Evolutionary conservation across 163 green algal species (phyloP), one percentile per base, ranked within the genome.

Genomic region (Volvox carteri): DNA sequence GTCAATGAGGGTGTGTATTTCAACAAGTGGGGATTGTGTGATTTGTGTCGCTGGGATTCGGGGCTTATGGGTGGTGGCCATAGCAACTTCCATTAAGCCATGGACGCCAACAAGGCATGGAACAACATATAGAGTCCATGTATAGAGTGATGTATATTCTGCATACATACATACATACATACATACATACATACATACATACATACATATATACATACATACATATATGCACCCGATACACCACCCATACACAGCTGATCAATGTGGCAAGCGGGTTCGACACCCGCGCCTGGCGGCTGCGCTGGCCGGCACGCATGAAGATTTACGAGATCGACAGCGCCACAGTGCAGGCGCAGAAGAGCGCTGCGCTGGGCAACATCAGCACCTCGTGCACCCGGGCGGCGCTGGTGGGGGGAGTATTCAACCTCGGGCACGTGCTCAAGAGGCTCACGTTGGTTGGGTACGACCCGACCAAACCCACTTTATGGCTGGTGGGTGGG

Each of bases 201-300:
- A n/a, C n/a, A n/a, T n/a, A n/a, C n/a, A n/a, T n/a, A n/a, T n/a
- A n/a, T n/a, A n/a, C n/a, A n/a, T n/a, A n/a, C n/a, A n/a, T n/a
- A n/a, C n/a, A n/a, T n/a, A n/a, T n/a, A n/a, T n/a, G n/a, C n/a
- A n/a, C n/a, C n/a, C n/a, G n/a, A n/a, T n/a, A n/a, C n/a, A n/a
- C n/a, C n/a, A n/a, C n/a, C n/a, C n/a, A 37, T 35, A 4, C 23
- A 16, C 86, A 90, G 86, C 58, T 90, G 7, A 85, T 90, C 67
- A 86, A 86, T 44, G 67, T 86, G 44, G 86, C 86, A 1, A 77
- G 42, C 8, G 86, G 86, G 14, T 90, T 84, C 39, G 86, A 90
- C 50, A 90, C 86, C 0, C 86, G 86, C 41, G 62, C 86, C 28
- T 90, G 86, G 86, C 76, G 86, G 54, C 84, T 89, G 44, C 62